Evolutionary conservation across 148 eudicot genomes (phyloP).

Genomic region (Chenopodium album): DNA sequence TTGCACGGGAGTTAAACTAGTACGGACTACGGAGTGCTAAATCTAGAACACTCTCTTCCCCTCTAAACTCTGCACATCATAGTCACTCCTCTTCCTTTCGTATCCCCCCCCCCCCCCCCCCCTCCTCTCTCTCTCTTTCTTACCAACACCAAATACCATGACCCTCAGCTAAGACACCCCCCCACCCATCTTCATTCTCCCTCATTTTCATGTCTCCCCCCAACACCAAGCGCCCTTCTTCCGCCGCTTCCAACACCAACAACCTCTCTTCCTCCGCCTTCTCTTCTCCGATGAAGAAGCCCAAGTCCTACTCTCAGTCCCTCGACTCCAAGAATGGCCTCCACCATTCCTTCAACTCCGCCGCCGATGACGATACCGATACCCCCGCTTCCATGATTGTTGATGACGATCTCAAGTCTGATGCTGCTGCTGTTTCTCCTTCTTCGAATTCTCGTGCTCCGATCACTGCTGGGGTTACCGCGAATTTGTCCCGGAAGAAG

Average conservation of each 20-base stretch:
- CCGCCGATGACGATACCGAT: neutral
- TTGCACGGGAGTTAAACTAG: too few species aligned
- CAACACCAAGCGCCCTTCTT: slow-evolving; percentile 32
- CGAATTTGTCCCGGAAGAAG: slow-evolving; percentile 85
- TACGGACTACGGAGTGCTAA: too few species aligned
- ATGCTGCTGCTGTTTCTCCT: neutral
- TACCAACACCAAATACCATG: slow-evolving; percentile 6
- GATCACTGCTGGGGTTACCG: slow-evolving; percentile 38
- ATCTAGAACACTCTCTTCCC: neutral
- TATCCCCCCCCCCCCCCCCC: neutral
- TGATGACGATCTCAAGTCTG: slow-evolving; percentile 23
- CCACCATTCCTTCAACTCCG: neutral
- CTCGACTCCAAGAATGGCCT: slow-evolving; percentile 25
- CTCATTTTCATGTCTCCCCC: slow-evolving; percentile 39
- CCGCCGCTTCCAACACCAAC: neutral
- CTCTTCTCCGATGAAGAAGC: slow-evolving; percentile 32
- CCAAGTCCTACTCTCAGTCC: slow-evolving; percentile 25
- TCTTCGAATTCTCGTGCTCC: neutral
- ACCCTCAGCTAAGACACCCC: neutral
- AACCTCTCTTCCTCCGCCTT: neutral
- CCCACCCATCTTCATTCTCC: neutral
- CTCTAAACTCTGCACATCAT: neutral
- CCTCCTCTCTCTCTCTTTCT: neutral
- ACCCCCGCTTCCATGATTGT: slow-evolving; percentile 19
- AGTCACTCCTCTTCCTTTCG: neutral